phyloP scores from a whole-genome alignment of 1,284 basidiomycete genomes.

The Earliella scabrosa region DNA sequence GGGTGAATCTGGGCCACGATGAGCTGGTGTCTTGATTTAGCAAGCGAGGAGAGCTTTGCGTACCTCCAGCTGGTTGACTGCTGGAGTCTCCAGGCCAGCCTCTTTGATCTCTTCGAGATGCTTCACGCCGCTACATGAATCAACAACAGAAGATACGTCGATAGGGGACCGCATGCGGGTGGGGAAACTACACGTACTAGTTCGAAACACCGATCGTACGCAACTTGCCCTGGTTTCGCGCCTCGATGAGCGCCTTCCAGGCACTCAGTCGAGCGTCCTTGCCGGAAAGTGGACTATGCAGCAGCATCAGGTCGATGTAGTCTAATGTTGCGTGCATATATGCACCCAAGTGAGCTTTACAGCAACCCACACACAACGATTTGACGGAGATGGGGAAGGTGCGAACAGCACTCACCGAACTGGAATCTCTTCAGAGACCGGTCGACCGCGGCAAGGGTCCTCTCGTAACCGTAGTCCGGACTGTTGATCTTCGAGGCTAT shows the following conservation, averaged over 20 bases:
- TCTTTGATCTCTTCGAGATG: slow-evolving; percentile 78
- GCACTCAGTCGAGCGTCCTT: slow-evolving; percentile 46
- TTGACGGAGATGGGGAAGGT: too few relatives aligned
- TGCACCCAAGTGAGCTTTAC: slow-evolving; percentile 13
- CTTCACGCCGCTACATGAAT: slow-evolving; percentile 42
- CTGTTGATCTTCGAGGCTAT: slow-evolving; percentile 28
- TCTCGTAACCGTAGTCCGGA: slow-evolving; percentile 31
- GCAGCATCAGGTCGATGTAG: slow-evolving; percentile 63
- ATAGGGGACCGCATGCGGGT: not conserved
- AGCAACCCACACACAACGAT: not conserved
- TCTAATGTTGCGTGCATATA: slow-evolving; percentile 29
- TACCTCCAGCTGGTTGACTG: slow-evolving; percentile 86
- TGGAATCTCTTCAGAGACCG: slow-evolving; percentile 27
- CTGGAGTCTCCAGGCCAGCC: slow-evolving; percentile 64
- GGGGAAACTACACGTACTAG: slow-evolving; percentile 57
- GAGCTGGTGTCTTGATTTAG: too few relatives aligned
- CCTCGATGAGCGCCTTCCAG: slow-evolving; percentile 48
- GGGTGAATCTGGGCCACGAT: slow-evolving; percentile 80
- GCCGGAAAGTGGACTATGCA: slow-evolving; percentile 56
- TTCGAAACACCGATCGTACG: slow-evolving; percentile 66
- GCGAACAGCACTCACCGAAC: slow-evolving; percentile 12
- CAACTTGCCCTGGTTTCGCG: slow-evolving; percentile 54
- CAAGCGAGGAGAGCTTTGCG: too few relatives aligned
- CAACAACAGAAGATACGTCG: slow-evolving; percentile 43
- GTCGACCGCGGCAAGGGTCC: slow-evolving; percentile 26